These are phyloP conservation scores for Gossypium raimondii DNA, from an alignment of 345 rosid species.

Conservation along the genomic window DNA sequence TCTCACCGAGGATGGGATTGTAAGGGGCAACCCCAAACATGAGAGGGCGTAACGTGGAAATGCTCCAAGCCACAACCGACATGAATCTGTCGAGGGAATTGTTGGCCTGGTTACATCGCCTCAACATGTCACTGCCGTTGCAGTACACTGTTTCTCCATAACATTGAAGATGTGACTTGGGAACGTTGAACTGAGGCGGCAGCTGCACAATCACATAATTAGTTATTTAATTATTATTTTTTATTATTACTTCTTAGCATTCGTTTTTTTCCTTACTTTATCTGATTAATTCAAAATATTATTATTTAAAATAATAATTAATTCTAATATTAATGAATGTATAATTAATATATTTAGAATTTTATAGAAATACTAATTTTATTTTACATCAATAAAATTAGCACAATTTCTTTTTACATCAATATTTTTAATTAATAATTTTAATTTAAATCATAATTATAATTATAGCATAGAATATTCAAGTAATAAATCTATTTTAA, in stretches of 20 bases:
- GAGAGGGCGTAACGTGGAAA: conserved; percentile 54
- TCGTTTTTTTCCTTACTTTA: no score
- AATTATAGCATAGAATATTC: no score
- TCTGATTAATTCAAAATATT: background rate
- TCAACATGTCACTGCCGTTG: conserved; percentile 38
- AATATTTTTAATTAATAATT: no score
- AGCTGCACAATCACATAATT: conserved; percentile 36
- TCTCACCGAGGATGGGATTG: conserved; percentile 85
- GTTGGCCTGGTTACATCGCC: conserved; percentile 36
- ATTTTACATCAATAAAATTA: no score
- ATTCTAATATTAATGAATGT: no score
- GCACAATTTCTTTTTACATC: no score
- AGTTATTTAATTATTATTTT: background rate
- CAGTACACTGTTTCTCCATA: conserved; percentile 61
- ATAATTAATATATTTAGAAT: no score
- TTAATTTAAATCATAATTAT: no score
- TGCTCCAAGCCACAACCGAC: conserved; percentile 60
- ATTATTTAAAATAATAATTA: no score
- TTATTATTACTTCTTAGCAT: no score
- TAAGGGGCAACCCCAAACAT: conserved; percentile 75
- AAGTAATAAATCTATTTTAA: no score
- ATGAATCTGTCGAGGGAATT: conserved; percentile 50
- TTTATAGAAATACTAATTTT: no score
- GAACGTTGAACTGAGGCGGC: conserved; percentile 67
- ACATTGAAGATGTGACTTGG: conserved; percentile 76